A percentile compares a stretch with the other conserved stretches of the same genome.
phyloP scores from a whole-genome alignment of 495 filamentous ascomycete genomes.

The Venustampulla echinocandica region DNA sequence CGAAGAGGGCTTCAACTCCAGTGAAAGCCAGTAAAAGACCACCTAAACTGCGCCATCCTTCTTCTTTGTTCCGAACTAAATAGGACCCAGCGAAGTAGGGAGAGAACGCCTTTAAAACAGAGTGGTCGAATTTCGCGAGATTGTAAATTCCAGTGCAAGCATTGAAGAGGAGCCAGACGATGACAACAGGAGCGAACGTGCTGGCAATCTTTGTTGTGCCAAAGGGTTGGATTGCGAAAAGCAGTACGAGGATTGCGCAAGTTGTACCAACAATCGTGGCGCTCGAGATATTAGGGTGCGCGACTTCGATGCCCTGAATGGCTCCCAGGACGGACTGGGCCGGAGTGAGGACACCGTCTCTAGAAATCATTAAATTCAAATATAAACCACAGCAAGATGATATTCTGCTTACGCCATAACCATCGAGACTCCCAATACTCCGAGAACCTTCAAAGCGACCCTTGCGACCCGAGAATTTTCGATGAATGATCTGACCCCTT shows the following conservation, averaged over 20 bases:
- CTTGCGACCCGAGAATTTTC: conserved; percentile 48
- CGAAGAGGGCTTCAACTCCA: conserved; percentile 67
- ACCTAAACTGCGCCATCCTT: conserved; percentile 60
- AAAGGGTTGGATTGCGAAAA: conserved; percentile 64
- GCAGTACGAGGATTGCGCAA: conserved; percentile 58
- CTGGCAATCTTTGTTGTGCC: conserved; percentile 57
- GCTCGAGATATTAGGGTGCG: conserved; percentile 32
- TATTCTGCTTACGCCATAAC: conserved; percentile 41
- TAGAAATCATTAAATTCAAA: conserved; percentile 2
- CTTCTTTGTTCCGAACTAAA: conserved; percentile 49
- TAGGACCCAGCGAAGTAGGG: conserved; percentile 56
- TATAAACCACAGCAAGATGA: not conserved
- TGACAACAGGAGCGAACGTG: conserved; percentile 62
- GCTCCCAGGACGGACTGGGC: conserved; percentile 63
- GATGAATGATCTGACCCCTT: conserved; percentile 43
- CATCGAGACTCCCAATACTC: conserved; percentile 61
- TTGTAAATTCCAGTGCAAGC: conserved; percentile 63
- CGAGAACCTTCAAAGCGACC: conserved; percentile 52
- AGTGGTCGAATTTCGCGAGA: conserved; percentile 51
- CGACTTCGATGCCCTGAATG: conserved; percentile 55
- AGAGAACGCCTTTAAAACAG: conserved; percentile 60
- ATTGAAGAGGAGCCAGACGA: conserved; percentile 66
- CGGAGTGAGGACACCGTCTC: conserved; percentile 60
- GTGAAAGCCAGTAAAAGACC: conserved; percentile 66
- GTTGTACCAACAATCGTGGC: conserved; percentile 56